phyloP scores from a whole-genome alignment of 2,329 filamentous ascomycete species.

The Cercospora canescens region DNA sequence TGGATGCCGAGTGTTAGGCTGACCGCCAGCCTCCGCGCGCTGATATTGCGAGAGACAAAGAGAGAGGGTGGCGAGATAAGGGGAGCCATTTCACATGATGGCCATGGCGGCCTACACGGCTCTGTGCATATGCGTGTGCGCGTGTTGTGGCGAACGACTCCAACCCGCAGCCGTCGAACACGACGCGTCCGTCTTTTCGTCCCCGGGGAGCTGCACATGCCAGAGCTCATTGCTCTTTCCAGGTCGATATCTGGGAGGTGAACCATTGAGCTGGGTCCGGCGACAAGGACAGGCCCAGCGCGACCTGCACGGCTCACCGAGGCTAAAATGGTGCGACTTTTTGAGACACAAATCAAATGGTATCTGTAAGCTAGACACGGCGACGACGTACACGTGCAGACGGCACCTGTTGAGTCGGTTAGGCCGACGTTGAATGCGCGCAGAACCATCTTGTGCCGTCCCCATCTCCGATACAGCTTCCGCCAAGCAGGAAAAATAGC shows the following conservation, averaged over 20 bases:
- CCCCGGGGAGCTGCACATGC: background rate
- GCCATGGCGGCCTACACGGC: background rate
- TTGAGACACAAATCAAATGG: background rate
- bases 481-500: background rate
- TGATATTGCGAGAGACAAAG: background rate
- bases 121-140: background rate
- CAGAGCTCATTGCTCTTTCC: slow-evolving; percentile 3
- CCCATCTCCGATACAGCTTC: background rate
- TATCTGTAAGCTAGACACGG: background rate
- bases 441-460: background rate
- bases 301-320: background rate
- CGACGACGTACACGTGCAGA: background rate
- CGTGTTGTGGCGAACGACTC: background rate
- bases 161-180: background rate
- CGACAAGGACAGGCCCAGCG: background rate
- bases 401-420: background rate
- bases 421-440: slow-evolving; percentile 1
- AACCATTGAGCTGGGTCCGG: slow-evolving; percentile 3
- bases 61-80: background rate
- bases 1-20: background rate
- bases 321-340: background rate
- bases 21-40: background rate
- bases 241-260: background rate
- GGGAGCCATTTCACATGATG: background rate
- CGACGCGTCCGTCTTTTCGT: background rate